phyloP scores from a whole-genome alignment of 192 early-diverging fungal species.

The Backusella tuberculispora region DNA sequence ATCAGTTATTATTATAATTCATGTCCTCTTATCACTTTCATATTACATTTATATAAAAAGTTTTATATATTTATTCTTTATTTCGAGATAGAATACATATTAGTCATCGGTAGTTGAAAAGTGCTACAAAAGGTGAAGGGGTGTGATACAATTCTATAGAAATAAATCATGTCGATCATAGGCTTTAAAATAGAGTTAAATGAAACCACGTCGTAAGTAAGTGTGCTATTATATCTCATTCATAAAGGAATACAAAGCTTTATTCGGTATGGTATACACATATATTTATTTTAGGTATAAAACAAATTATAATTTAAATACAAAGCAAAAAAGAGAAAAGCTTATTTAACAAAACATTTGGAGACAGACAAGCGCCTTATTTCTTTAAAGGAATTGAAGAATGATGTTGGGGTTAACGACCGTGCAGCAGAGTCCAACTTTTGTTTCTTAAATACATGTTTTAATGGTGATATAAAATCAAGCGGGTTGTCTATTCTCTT shows the following conservation, averaged over 20 bases:
- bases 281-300: conserved; percentile 12
- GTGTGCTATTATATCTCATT: background rate
- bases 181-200: background rate
- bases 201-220: background rate
- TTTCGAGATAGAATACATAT: background rate
- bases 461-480: background rate
- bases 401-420: background rate
- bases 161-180: conserved; percentile 4
- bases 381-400: too few relatives aligned
- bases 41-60: too few relatives aligned
- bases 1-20: too few relatives aligned
- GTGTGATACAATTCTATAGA: background rate
- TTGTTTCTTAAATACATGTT: conserved; percentile 4
- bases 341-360: conserved; percentile 1
- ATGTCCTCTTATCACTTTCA: too few relatives aligned
- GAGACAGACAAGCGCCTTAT: background rate
- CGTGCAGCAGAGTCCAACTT: background rate
- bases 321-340: background rate
- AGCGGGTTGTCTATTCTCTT: background rate
- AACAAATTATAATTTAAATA: background rate
- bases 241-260: background rate
- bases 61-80: background rate
- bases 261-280: background rate
- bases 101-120: background rate
- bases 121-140: background rate